Percentiles rank a stretch among this genome's conserved stretches.
Evolutionary conservation across 805 yeast species (phyloP).

Genomic region (Sugiyamaella valdiviana): DNA sequence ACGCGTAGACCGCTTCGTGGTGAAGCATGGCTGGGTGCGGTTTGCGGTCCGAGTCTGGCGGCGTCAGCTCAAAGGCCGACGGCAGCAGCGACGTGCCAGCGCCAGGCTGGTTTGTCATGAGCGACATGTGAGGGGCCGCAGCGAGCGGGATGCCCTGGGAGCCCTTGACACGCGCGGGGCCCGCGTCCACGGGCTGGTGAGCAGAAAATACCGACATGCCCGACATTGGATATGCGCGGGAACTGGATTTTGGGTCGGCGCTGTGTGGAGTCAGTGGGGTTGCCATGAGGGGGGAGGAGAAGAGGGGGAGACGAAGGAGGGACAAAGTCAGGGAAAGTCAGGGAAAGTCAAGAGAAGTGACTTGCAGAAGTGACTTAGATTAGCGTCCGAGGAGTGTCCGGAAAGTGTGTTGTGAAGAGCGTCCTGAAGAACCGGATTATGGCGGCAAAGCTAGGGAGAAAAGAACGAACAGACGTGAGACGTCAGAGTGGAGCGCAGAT

Average conservation of each 20-base stretch:
- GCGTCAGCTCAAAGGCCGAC: constrained; percentile 4
- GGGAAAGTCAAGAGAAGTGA: too few species aligned
- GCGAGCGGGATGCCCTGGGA: background rate
- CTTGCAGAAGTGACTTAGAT: too few species aligned
- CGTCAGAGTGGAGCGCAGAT: too few species aligned
- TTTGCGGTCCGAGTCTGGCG: constrained; percentile 7
- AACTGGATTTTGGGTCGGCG: too few species aligned
- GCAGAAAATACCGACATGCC: background rate
- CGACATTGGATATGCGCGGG: background rate
- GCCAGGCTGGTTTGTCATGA: background rate
- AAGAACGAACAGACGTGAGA: too few species aligned
- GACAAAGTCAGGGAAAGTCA: background rate
- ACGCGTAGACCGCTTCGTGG: background rate
- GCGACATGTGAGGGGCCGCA: background rate
- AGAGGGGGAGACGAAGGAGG: background rate
- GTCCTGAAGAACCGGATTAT: background rate
- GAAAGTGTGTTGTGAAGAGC: background rate
- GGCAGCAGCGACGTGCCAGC: constrained; percentile 1
- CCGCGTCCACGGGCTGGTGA: background rate
- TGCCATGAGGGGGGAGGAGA: background rate
- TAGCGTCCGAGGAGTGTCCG: too few species aligned
- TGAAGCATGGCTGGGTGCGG: constrained; percentile 1
- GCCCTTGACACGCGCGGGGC: background rate
- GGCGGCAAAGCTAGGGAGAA: too few species aligned
- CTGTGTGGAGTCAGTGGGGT: background rate